Conservation (phyloP, 1,284 basidiomycete species). For the Porodaedalea pini region DNA sequence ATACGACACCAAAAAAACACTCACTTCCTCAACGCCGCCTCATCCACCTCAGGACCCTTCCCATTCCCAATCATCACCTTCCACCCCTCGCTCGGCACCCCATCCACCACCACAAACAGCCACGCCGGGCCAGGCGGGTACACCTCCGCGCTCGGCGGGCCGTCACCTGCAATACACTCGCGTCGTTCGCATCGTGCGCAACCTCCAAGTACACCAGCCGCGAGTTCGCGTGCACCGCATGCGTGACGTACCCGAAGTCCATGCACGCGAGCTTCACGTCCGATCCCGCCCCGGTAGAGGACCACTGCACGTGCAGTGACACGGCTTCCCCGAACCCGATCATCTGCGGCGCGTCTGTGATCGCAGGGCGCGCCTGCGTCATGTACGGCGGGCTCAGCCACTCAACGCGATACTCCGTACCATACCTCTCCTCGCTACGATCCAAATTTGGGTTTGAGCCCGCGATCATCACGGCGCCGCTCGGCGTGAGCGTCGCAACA, state of each 20-base stretch:
- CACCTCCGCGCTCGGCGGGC: constrained; percentile 58
- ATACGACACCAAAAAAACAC: constrained; percentile 23
- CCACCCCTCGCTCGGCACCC: constrained; percentile 62
- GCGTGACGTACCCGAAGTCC: constrained; percentile 77
- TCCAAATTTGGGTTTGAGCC: constrained; percentile 84
- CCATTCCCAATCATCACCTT: constrained; percentile 73
- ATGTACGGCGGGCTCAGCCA: constrained; percentile 74
- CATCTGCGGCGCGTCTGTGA: constrained; percentile 33
- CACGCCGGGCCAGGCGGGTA: constrained; percentile 83
- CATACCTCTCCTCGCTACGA: constrained; percentile 62
- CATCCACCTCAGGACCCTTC: constrained; percentile 52
- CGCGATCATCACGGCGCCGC: constrained; percentile 70
- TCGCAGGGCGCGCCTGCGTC: constrained; percentile 48
- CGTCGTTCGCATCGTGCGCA: constrained; percentile 33
- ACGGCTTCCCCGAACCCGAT: constrained; percentile 47
- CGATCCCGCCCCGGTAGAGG: constrained; percentile 26
- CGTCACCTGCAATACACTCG: constrained; percentile 44
- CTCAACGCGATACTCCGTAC: constrained; percentile 79
- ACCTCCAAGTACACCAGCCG: constrained; percentile 65
- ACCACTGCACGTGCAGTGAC: constrained; percentile 39
- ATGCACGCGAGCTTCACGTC: constrained; percentile 60
- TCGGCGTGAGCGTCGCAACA: constrained; percentile 67
- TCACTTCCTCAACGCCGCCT: constrained; percentile 53
- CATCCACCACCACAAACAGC: constrained; percentile 67
- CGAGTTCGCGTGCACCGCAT: constrained; percentile 73